phyloP scores from a whole-genome alignment of 495 filamentous ascomycete species.

The Jackrogersella multiformis region DNA sequence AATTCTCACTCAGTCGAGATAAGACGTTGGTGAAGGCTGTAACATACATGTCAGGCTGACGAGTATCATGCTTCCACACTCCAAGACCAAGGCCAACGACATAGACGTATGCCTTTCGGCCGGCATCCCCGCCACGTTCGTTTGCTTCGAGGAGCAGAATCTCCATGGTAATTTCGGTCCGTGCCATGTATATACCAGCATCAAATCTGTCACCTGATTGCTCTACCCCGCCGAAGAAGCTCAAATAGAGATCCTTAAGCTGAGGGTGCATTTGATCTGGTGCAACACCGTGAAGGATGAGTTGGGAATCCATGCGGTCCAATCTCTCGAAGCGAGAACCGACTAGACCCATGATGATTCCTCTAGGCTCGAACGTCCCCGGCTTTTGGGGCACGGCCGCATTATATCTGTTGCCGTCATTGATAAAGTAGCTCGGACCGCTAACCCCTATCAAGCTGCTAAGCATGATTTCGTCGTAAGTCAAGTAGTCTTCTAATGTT shows the following conservation, averaged over 20 bases:
- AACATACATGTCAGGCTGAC: slow-evolving; percentile 38
- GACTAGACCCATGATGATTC: slow-evolving; percentile 45
- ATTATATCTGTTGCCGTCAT: slow-evolving; percentile 38
- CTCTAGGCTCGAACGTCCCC: slow-evolving; percentile 35
- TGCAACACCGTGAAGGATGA: slow-evolving; percentile 4
- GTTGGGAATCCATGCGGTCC: slow-evolving; percentile 36
- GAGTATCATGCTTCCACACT: slow-evolving; percentile 38
- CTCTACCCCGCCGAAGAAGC: slow-evolving; percentile 26
- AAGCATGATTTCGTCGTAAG: slow-evolving; percentile 48
- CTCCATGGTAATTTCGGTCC: slow-evolving; percentile 43
- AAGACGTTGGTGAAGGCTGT: slow-evolving; percentile 35
- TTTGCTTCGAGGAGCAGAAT: slow-evolving; percentile 48
- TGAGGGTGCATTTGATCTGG: slow-evolving; percentile 20
- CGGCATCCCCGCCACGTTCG: slow-evolving; percentile 31
- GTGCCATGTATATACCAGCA: slow-evolving; percentile 35
- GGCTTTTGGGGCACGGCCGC: background rate
- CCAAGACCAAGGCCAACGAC: slow-evolving; percentile 53
- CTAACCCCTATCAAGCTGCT: slow-evolving; percentile 43
- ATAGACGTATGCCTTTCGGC: slow-evolving; percentile 47
- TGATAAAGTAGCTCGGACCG: slow-evolving; percentile 44
- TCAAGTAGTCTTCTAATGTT: slow-evolving; percentile 29
- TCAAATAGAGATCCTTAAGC: slow-evolving; percentile 30
- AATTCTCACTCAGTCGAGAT: background rate
- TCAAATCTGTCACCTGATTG: slow-evolving; percentile 15
- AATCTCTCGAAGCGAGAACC: slow-evolving; percentile 42